A percentile compares a stretch with the other conserved stretches of the same genome.
These are phyloP conservation scores for Microsporum ferrugineum DNA, from an alignment of 2,329 filamentous ascomycete genomes.

Conservation along the genomic window DNA sequence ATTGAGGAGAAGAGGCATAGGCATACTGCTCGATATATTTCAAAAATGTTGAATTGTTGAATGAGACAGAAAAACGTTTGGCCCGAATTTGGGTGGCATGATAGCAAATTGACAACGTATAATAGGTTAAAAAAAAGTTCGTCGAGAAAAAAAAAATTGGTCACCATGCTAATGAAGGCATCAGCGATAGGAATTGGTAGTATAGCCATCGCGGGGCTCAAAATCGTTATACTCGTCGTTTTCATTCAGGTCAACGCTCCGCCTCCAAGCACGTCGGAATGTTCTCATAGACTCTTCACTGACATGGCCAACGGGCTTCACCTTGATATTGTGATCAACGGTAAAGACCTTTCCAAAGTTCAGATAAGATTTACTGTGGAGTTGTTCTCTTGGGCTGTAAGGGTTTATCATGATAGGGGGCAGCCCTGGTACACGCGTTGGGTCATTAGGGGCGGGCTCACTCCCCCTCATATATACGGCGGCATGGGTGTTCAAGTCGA, in stretches of 20 bases:
- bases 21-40: neutral
- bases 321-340: conserved; percentile 35
- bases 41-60: neutral
- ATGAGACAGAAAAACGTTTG: neutral
- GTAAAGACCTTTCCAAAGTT: conserved; percentile 34
- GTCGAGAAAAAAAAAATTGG: too few species aligned
- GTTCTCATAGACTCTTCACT: conserved; percentile 18
- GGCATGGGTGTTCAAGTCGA: conserved; percentile 28
- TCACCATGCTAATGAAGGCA: neutral
- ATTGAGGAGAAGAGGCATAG: neutral
- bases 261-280: conserved; percentile 16
- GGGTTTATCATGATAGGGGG: conserved; percentile 26
- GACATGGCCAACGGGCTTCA: conserved; percentile 30
- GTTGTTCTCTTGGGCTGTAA: conserved; percentile 12
- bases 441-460: neutral
- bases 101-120: neutral
- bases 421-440: neutral
- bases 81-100: neutral
- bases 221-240: neutral
- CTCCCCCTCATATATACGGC: conserved; percentile 26
- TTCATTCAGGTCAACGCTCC: neutral
- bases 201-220: neutral
- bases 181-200: neutral
- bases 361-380: conserved; percentile 28
- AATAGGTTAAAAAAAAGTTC: neutral